Evolutionary conservation across 345 rosid species (phyloP), one percentile per base, ranked within the genome.

Genomic region (Abelmoschus esculentus): DNA sequence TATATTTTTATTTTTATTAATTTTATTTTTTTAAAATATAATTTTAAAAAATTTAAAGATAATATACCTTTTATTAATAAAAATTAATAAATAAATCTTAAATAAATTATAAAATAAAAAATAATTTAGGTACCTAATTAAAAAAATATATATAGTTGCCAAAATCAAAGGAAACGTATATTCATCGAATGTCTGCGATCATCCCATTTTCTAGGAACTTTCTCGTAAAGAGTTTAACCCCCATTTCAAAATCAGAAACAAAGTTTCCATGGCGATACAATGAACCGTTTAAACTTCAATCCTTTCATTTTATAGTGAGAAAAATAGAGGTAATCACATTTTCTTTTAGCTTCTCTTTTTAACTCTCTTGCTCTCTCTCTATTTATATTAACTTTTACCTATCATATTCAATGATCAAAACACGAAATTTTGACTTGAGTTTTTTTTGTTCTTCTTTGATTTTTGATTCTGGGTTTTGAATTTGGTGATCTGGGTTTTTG

Each of bases 291-390:
- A 40, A 61, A 78, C 69, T 77, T 80, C 70, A 56, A 70, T 70
- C 63, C 61, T 52, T n/a, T 4, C 62, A 4, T 38, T 15, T 56
- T 31, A 18, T 57, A 50, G 68, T 52, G 19, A 52, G 18, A 68
- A 50, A 64, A 62, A 69, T 73, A 53, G 29, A 19, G 58, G 77
- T 75, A 59, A 71, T 72, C 83, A 81, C 85, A 83, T 77, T 74
- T 67, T 73, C 61, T 72, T 77, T 74, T 80, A 78, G 81, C 71
- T 80, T 64, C 22, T 69, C 14, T 59, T 18, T 42, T 76, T 75
- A 18, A 18, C 29, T 63, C 66, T 66, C 66, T 57, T 15, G n/a
- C n/a, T 31, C 61, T 65, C 46, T 40, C 68, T 47, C 71, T 66
- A 57, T 63, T 65, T 53, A 42, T 58, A 19, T 29, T 17, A 55